Base-by-base conservation (phyloP, 164 flowering plant genomes). In the Magnolia sinica region DNA sequence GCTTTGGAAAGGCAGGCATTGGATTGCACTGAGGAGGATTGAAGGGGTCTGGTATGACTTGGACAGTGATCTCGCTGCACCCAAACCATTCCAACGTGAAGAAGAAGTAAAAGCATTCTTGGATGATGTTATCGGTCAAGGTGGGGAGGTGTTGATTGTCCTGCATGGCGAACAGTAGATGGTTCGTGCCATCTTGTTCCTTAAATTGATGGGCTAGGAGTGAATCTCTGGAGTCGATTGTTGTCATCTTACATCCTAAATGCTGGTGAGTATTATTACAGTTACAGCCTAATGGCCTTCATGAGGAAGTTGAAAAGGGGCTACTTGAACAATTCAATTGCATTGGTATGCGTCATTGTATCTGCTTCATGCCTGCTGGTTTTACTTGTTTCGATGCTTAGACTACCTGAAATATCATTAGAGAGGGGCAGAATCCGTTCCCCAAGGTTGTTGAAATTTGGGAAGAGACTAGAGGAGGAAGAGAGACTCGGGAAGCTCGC, bases 1-100 rank as follows among this genome's bases (percentile, higher is more conserved):
- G 79, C 50, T 96, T 76, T 96, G 97, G 97, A 91, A 78, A 80
- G 70, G 93, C 79, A 84, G 98, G 84, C 98, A 96, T 78, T 96
- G 98, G 97, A 79, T 91, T 76, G 72, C 94, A 24, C 13, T 96
- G 85, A 87, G 90, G 73, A 89, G 81, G 83, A 83, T 94, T 51
- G 86, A 76, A 5, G 90, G 89, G 59, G 82, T 89, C 81, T 96
- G 98, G 97, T 92, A 91, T 84, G 92, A 94, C 81, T 91, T 96
- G 87, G 99, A 96, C 81, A 94, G 98, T 86, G 97, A 96, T 88
- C 83, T 96, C 73, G 50, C 22, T 61, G 70, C 82, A 68, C 97
- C 97, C 20, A 78, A 49, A 14, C 20, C 84, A 7, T 91, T 92
- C 76, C 80, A 79, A 78, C 82, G 82, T 74, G 68, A 79, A 0